phyloP scores from a whole-genome alignment of 2,329 filamentous ascomycete genomes.

The Cladosporium halotolerans region DNA sequence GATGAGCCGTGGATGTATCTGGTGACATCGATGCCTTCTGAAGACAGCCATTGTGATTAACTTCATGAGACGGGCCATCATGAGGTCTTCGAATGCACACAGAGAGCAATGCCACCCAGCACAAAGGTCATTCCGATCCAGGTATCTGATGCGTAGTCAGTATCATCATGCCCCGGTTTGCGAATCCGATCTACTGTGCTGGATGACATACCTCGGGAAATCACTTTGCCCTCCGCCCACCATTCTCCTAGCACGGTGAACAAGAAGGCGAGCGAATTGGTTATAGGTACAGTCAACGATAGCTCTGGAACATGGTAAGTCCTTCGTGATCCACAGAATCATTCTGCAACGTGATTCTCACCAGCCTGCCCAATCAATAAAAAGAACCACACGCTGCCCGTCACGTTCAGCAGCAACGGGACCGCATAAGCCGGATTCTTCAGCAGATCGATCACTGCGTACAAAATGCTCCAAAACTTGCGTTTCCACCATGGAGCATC shows the following conservation, averaged over 20 bases:
- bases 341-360: constrained; percentile 38
- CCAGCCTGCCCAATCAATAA: constrained; percentile 86
- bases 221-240: constrained; percentile 89
- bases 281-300: constrained; percentile 88
- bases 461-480: constrained; percentile 60
- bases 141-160: constrained; percentile 53
- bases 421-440: constrained; percentile 77
- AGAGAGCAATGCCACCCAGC: constrained; percentile 72
- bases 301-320: constrained; percentile 54
- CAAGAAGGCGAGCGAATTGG: constrained; percentile 89
- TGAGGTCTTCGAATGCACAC: constrained; percentile 56
- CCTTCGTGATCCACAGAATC: neutral
- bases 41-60: too few relatives aligned
- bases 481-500: constrained; percentile 48
- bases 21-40: too few relatives aligned
- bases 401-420: constrained; percentile 79
- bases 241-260: constrained; percentile 94
- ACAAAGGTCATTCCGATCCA: constrained; percentile 77
- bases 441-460: constrained; percentile 71
- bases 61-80: constrained; percentile 8
- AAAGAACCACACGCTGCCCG: constrained; percentile 95
- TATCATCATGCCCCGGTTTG: neutral
- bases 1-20: too few relatives aligned
- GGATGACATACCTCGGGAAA: constrained; percentile 62
- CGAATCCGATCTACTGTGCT: neutral